Conservation (phyloP, 768 basidiomycete genomes). For the Amanita thiersii region DNA sequence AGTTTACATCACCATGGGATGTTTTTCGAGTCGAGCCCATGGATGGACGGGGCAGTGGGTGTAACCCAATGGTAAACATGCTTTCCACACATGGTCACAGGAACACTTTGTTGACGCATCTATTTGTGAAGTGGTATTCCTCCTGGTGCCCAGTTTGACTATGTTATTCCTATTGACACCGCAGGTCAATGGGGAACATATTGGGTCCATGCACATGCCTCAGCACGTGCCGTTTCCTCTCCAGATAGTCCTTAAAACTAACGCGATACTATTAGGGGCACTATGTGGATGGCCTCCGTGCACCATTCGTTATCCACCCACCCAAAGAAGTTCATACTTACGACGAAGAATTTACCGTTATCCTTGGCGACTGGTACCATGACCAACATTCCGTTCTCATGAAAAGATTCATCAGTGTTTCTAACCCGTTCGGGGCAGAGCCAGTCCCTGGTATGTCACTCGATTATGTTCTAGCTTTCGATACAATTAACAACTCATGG, state of each 20-base stretch:
- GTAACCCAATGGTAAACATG: constrained; percentile 73
- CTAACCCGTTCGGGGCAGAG: constrained; percentile 80
- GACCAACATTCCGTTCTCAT: constrained; percentile 56
- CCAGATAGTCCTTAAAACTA: background rate
- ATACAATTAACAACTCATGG: background rate
- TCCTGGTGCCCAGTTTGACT: constrained; percentile 60
- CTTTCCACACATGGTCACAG: background rate
- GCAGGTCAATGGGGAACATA: constrained; percentile 75
- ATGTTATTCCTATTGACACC: constrained; percentile 60
- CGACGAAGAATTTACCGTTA: constrained; percentile 85
- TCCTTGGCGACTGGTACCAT: constrained; percentile 93
- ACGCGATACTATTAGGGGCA: constrained; percentile 46
- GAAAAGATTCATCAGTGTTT: constrained; percentile 56
- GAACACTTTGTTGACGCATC: background rate
- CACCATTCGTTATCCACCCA: constrained; percentile 75
- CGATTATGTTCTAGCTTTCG: background rate
- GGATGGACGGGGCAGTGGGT: constrained; percentile 83
- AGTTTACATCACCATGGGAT: constrained; percentile 92
- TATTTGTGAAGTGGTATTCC: constrained; percentile 64
- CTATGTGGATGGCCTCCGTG: constrained; percentile 90
- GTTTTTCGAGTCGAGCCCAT: constrained; percentile 83
- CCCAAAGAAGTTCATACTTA: constrained; percentile 60
- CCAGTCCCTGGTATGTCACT: constrained; percentile 66
- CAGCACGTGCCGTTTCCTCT: constrained; percentile 23
- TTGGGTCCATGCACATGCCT: constrained; percentile 70